Percentiles rank a stretch among this genome's conserved stretches.
Evolutionary conservation across 768 basidiomycete genomes (phyloP).

Genomic region (Tylopilus vinaceipallidus): DNA sequence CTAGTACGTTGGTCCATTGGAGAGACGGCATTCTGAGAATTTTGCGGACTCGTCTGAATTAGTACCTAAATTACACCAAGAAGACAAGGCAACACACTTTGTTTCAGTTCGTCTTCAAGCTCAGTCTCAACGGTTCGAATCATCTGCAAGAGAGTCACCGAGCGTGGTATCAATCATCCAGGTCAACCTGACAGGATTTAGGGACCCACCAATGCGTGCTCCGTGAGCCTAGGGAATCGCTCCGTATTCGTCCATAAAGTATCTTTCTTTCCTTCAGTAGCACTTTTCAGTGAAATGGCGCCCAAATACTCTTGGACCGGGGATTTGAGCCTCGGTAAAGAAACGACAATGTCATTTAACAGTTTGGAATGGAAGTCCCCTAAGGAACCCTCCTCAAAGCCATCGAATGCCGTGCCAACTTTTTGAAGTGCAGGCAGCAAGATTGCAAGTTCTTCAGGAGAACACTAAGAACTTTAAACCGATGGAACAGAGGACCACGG

Average conservation of each 20-base stretch:
- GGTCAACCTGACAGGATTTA: constrained; percentile 19
- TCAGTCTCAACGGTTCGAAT: constrained; percentile 68
- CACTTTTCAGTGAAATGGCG: constrained; percentile 58
- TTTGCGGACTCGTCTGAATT: constrained; percentile 56
- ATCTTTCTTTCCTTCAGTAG: constrained; percentile 64
- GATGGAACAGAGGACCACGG: background rate
- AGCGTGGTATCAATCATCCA: background rate
- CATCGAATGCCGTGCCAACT: constrained; percentile 62
- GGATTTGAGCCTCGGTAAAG: constrained; percentile 63
- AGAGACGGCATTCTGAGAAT: constrained; percentile 69
- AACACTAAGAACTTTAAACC: constrained; percentile 48
- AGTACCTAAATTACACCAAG: background rate
- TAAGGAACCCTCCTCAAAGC: constrained; percentile 39
- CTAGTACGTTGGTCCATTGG: constrained; percentile 61
- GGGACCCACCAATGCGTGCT: constrained; percentile 52
- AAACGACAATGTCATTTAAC: constrained; percentile 66
- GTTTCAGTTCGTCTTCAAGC: constrained; percentile 69
- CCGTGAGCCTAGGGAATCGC: constrained; percentile 54
- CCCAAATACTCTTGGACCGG: constrained; percentile 53
- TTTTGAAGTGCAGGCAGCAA: constrained; percentile 75
- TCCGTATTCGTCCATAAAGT: constrained; percentile 62
- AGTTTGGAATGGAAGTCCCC: constrained; percentile 63
- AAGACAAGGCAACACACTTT: constrained; percentile 40
- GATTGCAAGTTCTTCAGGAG: constrained; percentile 75
- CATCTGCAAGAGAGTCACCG: constrained; percentile 41